Conservation (phyloP, 352 stramenopile genomes). For the Phytophthora brassicae region DNA sequence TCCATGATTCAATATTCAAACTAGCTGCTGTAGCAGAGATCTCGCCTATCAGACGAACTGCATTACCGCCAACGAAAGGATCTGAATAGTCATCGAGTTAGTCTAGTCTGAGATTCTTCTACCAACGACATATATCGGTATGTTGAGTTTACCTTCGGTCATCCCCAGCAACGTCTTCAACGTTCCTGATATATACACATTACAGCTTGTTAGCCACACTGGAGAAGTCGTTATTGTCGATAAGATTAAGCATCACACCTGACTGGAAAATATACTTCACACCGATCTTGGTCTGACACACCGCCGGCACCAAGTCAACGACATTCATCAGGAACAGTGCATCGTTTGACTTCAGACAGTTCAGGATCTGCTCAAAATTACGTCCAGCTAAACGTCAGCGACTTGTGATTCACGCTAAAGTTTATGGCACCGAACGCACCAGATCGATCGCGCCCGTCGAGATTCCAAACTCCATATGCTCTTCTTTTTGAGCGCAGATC, state of each 20-base stretch:
- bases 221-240: background rate
- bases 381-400: constrained; percentile 4
- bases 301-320: constrained; percentile 71
- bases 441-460: constrained; percentile 42
- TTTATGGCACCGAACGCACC: constrained; percentile 22
- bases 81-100: constrained; percentile 37
- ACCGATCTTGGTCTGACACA: constrained; percentile 67
- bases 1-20: constrained; percentile 72
- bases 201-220: constrained; percentile 6
- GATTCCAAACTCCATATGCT: constrained; percentile 66
- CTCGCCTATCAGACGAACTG: constrained; percentile 75
- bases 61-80: constrained; percentile 76
- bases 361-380: constrained; percentile 49
- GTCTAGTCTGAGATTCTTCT: background rate
- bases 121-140: background rate
- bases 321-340: constrained; percentile 85
- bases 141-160: constrained; percentile 50
- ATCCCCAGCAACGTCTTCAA: constrained; percentile 65
- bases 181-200: constrained; percentile 39
- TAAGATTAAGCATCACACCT: constrained; percentile 37
- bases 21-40: constrained; percentile 70
- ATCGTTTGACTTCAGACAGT: constrained; percentile 76
- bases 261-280: constrained; percentile 80
- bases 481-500: constrained; percentile 57
- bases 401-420: background rate